These are phyloP conservation scores for Cucurbita argyrosperma DNA, from an alignment of 306 rosid species.

Conservation along the genomic window DNA sequence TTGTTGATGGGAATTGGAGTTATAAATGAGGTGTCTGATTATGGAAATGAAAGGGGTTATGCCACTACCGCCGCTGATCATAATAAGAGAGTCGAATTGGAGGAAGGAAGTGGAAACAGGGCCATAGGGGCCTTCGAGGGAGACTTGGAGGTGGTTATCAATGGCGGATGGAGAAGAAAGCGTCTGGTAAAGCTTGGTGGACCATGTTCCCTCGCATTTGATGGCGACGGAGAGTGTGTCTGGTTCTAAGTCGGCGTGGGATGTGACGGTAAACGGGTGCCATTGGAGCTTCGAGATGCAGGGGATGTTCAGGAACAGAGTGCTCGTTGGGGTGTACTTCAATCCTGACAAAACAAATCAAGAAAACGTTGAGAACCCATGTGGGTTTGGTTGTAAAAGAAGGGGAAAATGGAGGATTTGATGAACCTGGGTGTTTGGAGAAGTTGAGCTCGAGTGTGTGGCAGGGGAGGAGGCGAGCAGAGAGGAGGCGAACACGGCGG, in stretches of 20 bases:
- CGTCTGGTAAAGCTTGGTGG: slow-evolving; percentile 37
- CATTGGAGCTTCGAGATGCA: slow-evolving; percentile 72
- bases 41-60: slow-evolving; percentile 66
- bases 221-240: slow-evolving; percentile 49
- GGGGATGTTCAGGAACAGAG: slow-evolving; percentile 57
- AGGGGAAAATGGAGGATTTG: too few relatives aligned
- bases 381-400: too few relatives aligned
- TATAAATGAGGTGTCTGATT: slow-evolving; percentile 31
- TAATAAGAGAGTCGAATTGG: slow-evolving; percentile 37
- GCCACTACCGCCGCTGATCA: slow-evolving; percentile 77
- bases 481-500: slow-evolving; percentile 22
- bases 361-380: too few relatives aligned
- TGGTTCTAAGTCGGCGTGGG: slow-evolving; percentile 46
- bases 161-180: slow-evolving; percentile 38
- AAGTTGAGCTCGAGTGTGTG: slow-evolving; percentile 61
- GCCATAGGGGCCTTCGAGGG: slow-evolving; percentile 75
- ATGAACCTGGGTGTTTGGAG: slow-evolving; percentile 37
- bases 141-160: slow-evolving; percentile 26
- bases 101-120: slow-evolving; percentile 36
- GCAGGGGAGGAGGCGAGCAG: slow-evolving; percentile 49
- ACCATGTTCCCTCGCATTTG: slow-evolving; percentile 65
- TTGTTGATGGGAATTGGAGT: slow-evolving; percentile 2
- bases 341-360: slow-evolving; percentile 18
- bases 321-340: slow-evolving; percentile 55
- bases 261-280: slow-evolving; percentile 79